Evolutionary conservation across 2,329 filamentous ascomycete genomes (phyloP).

Genomic region (Scytalidium sp.): DNA sequence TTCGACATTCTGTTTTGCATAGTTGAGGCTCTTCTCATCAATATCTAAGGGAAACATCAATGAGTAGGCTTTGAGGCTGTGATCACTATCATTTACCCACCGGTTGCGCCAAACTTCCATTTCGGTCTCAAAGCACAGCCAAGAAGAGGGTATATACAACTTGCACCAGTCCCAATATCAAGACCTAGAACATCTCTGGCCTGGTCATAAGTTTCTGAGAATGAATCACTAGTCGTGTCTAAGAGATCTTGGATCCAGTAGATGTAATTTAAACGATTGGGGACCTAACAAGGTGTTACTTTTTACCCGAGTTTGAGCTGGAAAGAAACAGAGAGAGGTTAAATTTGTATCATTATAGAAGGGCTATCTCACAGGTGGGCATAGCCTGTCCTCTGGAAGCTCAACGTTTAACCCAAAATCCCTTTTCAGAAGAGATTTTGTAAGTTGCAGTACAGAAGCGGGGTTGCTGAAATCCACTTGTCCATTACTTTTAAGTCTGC

Average conservation of each 20-base stretch:
- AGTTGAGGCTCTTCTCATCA: constrained; percentile 65
- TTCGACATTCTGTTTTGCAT: constrained; percentile 64
- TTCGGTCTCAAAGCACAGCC: constrained; percentile 62
- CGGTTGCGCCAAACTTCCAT: constrained; percentile 73
- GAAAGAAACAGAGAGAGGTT: not conserved
- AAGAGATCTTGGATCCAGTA: constrained; percentile 82
- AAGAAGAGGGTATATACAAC: constrained; percentile 86
- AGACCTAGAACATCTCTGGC: constrained; percentile 63
- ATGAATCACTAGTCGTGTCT: constrained; percentile 52
- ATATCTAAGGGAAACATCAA: constrained; percentile 55
- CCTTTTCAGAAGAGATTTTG: constrained; percentile 70
- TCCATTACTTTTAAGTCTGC: constrained; percentile 48
- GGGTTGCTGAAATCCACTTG: constrained; percentile 81
- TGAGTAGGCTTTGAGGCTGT: constrained; percentile 27
- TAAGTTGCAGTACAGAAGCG: constrained; percentile 72
- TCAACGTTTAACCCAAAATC: constrained; percentile 73
- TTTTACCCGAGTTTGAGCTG: not conserved
- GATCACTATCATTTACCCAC: constrained; percentile 26
- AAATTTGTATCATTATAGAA: not conserved
- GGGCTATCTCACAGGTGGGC: constrained; percentile 65
- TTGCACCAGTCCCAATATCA: constrained; percentile 88
- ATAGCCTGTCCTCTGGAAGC: constrained; percentile 75
- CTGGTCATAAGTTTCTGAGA: constrained; percentile 47
- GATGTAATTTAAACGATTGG: constrained; percentile 80
- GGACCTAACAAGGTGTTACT: constrained; percentile 36